Evolutionary conservation across 768 basidiomycete species (phyloP).

Genomic region (Collybia mongolica): DNA sequence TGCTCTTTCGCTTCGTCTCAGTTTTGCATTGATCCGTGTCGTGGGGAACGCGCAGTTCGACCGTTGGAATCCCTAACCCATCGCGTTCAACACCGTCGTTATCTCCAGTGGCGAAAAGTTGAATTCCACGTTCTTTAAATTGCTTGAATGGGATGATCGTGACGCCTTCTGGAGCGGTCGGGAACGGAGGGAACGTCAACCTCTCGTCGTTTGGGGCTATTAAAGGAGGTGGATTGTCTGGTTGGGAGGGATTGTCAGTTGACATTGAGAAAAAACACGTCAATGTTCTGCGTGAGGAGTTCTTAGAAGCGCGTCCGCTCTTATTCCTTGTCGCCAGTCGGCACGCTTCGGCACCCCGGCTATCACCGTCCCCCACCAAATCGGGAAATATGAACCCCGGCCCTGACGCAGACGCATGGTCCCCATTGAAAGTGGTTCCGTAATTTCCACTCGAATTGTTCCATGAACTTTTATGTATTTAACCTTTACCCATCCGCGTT

Average conservation of each 20-base stretch:
- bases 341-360: slow-evolving; percentile 8
- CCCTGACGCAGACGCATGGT: background rate
- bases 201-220: slow-evolving; percentile 8
- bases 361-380: slow-evolving; percentile 10
- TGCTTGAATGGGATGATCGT: slow-evolving; percentile 40
- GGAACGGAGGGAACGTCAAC: slow-evolving; percentile 50
- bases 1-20: slow-evolving; percentile 50
- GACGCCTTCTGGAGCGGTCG: slow-evolving; percentile 35
- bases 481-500: no score
- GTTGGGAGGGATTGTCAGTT: background rate
- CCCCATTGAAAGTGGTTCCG: background rate
- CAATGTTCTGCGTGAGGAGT: slow-evolving; percentile 2
- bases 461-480: no score
- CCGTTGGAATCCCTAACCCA: slow-evolving; percentile 64
- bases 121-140: slow-evolving; percentile 39
- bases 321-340: no score
- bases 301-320: slow-evolving; percentile 6
- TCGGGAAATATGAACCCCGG: background rate
- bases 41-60: slow-evolving; percentile 53
- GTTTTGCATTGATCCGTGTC: slow-evolving; percentile 55
- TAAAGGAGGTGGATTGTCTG: background rate
- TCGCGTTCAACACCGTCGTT: slow-evolving; percentile 62
- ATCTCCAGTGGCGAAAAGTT: slow-evolving; percentile 38
- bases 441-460: no score
- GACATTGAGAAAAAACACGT: slow-evolving; percentile 6